Percentiles rank a stretch among this genome's conserved stretches.
phyloP scores from a whole-genome alignment of 2,329 filamentous ascomycete species.

The Fusarium burgessii region DNA sequence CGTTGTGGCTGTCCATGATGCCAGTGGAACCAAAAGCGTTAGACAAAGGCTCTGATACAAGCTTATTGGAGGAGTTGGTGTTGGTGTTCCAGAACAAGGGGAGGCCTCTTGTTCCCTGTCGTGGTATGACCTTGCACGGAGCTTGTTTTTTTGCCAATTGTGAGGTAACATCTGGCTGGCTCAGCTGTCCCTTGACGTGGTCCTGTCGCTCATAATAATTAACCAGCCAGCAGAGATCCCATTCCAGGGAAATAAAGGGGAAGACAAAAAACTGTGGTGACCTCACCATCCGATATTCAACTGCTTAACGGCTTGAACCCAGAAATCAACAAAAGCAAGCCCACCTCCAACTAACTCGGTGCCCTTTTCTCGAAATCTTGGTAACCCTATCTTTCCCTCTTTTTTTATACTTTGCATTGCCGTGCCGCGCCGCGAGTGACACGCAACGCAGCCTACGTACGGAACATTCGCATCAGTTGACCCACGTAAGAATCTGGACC shows the following conservation, averaged over 20 bases:
- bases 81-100: slow-evolving; percentile 7
- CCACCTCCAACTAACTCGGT: slow-evolving; percentile 12
- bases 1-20: slow-evolving; percentile 10
- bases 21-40: neutral
- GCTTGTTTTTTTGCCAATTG: slow-evolving; percentile 1
- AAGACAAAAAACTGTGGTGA: slow-evolving; percentile 8
- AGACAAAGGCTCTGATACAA: slow-evolving; percentile 17
- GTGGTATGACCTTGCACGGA: neutral
- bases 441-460: slow-evolving; percentile 9
- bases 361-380: slow-evolving; percentile 27
- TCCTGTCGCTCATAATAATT: slow-evolving; percentile 2
- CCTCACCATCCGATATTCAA: slow-evolving; percentile 19
- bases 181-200: slow-evolving; percentile 20
- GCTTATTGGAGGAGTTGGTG: slow-evolving; percentile 19
- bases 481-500: slow-evolving; percentile 21
- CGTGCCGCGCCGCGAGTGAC: slow-evolving; percentile 16
- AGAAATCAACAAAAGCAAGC: slow-evolving; percentile 26
- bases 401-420: slow-evolving; percentile 20
- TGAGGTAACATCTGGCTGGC: slow-evolving; percentile 3
- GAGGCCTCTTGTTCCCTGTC: slow-evolving; percentile 33
- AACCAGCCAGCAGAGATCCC: slow-evolving; percentile 4
- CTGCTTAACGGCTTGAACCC: neutral
- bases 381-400: slow-evolving; percentile 7
- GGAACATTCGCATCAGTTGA: slow-evolving; percentile 9
- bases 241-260: slow-evolving; percentile 33